These are phyloP conservation scores for Tetrahymena thermophila DNA, from an alignment of 73 alveolate genomes.

Conservation along the genomic window DNA sequence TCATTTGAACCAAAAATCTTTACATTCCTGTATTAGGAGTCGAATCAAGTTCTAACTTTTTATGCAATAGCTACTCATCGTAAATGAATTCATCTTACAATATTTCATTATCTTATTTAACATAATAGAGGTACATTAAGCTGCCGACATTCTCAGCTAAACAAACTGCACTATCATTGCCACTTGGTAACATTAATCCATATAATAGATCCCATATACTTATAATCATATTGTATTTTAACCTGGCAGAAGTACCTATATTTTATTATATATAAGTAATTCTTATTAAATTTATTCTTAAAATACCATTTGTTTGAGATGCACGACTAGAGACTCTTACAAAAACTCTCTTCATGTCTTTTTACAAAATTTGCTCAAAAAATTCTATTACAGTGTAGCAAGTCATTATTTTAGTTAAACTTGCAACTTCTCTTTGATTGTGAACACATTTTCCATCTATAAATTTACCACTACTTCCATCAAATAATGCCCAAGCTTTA, in stretches of 20 bases:
- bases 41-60: neutral
- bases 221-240: constrained; percentile 59
- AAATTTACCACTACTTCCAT: constrained; percentile 29
- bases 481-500: constrained; percentile 18
- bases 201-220: constrained; percentile 60
- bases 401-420: constrained; percentile 61
- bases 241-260: constrained; percentile 72
- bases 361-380: neutral
- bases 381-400: constrained; percentile 18
- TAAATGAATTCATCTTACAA: neutral
- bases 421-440: constrained; percentile 42
- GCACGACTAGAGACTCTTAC: neutral
- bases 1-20: neutral
- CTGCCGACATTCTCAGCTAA: constrained; percentile 59
- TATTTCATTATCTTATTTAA: neutral
- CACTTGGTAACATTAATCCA: constrained; percentile 85
- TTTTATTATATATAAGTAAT: neutral
- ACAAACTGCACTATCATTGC: constrained; percentile 75
- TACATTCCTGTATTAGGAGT: neutral
- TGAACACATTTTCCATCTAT: constrained; percentile 6
- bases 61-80: neutral
- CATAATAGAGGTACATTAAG: neutral
- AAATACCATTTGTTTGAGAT: neutral
- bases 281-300: neutral
- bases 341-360: neutral